These are phyloP conservation scores for Leptomonas seymouri DNA, from an alignment of 208 protist genomes.

Conservation along the genomic window DNA sequence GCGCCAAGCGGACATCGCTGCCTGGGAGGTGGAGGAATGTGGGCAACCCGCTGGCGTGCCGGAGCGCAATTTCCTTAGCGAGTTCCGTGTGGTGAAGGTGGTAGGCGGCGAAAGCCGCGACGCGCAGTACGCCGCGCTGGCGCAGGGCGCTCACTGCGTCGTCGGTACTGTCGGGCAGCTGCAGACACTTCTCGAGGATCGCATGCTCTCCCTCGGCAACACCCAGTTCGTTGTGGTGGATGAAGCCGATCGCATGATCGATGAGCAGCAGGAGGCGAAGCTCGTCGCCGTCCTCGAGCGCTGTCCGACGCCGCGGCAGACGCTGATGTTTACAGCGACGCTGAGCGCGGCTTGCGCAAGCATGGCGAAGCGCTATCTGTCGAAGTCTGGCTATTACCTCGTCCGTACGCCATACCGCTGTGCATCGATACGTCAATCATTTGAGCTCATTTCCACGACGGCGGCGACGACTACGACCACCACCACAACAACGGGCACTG, in stretches of 20 bases:
- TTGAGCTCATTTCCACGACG: conserved; percentile 61
- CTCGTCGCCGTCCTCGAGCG: conserved; percentile 92
- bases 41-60: neutral
- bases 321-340: conserved; percentile 97
- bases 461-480: neutral
- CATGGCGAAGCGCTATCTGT: conserved; percentile 69
- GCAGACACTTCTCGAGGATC: conserved; percentile 60
- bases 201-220: conserved; percentile 72
- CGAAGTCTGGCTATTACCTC: conserved; percentile 58
- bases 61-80: conserved; percentile 48
- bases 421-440: conserved; percentile 66
- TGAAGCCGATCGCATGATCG: conserved; percentile 97
- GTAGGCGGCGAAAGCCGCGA: conserved; percentile 71
- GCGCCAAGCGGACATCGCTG: neutral
- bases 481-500: neutral
- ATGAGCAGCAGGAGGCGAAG: conserved; percentile 89
- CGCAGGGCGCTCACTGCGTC: conserved; percentile 72
- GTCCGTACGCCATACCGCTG: conserved; percentile 72
- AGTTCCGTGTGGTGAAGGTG: conserved; percentile 76
- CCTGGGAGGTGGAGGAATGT: conserved; percentile 21
- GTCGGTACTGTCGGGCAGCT: conserved; percentile 87
- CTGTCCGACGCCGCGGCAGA: conserved; percentile 81
- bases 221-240: conserved; percentile 93
- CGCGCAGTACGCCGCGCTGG: conserved; percentile 55
- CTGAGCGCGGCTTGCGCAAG: conserved; percentile 71